Conservation (phyloP, 2,329 filamentous ascomycete species). For the Alternaria arbusti region DNA sequence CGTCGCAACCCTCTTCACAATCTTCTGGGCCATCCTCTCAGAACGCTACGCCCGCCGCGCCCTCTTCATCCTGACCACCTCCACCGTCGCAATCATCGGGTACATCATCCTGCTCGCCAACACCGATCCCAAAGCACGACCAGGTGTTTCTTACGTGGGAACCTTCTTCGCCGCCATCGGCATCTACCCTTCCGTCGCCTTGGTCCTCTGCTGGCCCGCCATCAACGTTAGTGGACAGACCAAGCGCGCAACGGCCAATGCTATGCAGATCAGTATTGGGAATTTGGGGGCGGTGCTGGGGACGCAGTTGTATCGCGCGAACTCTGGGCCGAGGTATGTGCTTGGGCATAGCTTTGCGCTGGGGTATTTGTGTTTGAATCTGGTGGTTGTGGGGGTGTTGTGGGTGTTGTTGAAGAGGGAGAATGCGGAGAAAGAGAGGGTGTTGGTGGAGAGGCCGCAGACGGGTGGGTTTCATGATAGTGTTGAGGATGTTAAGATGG, state of each 20-base stretch:
- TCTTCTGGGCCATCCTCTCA: constrained; percentile 44
- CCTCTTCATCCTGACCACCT: constrained; percentile 45
- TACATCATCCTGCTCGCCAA: constrained; percentile 50
- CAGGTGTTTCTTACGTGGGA: constrained; percentile 47
- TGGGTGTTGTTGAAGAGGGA: constrained; percentile 42
- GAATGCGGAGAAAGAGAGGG: constrained; percentile 38
- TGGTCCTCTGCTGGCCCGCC: constrained; percentile 57
- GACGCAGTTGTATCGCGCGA: constrained; percentile 47
- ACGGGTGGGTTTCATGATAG: constrained; percentile 39
- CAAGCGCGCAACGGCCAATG: constrained; percentile 59
- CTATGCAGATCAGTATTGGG: constrained; percentile 58
- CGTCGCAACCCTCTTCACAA: constrained; percentile 45
- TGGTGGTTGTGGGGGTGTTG: constrained; percentile 38
- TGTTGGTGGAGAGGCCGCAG: constrained; percentile 31
- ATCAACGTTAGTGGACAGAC: constrained; percentile 62
- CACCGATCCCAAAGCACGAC: constrained; percentile 34
- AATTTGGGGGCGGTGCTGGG: constrained; percentile 53
- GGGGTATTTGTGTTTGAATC: constrained; percentile 41
- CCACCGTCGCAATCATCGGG: constrained; percentile 42
- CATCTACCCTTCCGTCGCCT: constrained; percentile 49
- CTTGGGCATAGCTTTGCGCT: constrained; percentile 46
- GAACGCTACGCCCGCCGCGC: constrained; percentile 41
- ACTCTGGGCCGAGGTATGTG: constrained; percentile 43
- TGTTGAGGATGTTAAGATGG: constrained; percentile 38
- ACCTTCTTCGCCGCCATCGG: constrained; percentile 49